A percentile compares a stretch with the other conserved stretches of the same genome.
Conservation (phyloP, 2,329 filamentous ascomycete species). For the Diaporthe eres region DNA sequence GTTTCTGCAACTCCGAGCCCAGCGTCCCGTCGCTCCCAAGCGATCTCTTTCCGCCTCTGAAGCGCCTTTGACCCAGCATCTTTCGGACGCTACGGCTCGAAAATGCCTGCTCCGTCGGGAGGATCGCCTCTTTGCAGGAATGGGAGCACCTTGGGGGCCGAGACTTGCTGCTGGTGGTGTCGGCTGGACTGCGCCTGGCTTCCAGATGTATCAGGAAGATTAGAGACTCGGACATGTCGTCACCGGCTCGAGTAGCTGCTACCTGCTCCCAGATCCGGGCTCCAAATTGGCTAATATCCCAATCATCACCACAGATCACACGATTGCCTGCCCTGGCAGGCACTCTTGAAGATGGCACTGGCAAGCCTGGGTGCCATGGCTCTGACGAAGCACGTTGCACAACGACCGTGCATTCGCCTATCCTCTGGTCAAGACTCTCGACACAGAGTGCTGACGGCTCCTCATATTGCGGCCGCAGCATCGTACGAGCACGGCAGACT, state of each 20-base stretch:
- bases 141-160: background rate
- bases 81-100: conserved; percentile 22
- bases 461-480: background rate
- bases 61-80: background rate
- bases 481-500: background rate
- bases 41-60: conserved; percentile 36
- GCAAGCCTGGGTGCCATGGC: background rate
- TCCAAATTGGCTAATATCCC: conserved; percentile 7
- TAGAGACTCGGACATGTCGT: background rate
- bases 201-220: background rate
- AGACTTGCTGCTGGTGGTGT: background rate
- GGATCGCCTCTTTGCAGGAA: conserved; percentile 8
- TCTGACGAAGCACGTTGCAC: background rate
- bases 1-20: conserved; percentile 21
- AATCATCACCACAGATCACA: background rate
- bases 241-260: background rate
- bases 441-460: background rate
- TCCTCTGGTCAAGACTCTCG: background rate
- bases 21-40: background rate
- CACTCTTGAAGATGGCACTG: background rate
- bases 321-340: background rate
- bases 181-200: background rate
- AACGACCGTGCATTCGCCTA: background rate
- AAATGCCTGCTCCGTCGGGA: conserved; percentile 4
- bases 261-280: background rate